These are phyloP conservation scores for Cladosporium sp. DNA, from an alignment of 2,329 filamentous ascomycete genomes.

Conservation along the genomic window DNA sequence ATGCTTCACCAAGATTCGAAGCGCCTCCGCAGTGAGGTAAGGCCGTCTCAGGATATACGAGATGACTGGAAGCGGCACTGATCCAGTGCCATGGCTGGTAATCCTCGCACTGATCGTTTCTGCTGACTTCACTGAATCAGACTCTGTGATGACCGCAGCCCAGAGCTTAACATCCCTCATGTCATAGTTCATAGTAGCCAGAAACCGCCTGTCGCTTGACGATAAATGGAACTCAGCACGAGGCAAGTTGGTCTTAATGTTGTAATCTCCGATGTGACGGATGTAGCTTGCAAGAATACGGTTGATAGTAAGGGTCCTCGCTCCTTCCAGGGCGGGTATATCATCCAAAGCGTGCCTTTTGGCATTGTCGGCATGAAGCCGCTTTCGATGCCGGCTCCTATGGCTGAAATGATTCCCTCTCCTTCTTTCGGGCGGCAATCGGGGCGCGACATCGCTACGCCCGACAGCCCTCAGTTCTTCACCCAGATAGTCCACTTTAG, in stretches of 20 bases:
- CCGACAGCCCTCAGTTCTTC: background rate
- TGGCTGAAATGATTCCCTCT: background rate
- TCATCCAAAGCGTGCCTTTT: conserved; percentile 12
- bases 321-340: background rate
- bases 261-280: background rate
- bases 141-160: conserved; percentile 17
- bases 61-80: conserved; percentile 45
- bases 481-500: conserved; percentile 1
- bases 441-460: background rate
- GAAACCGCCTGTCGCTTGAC: conserved; percentile 8
- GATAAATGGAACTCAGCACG: conserved; percentile 1
- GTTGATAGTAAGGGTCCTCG: conserved; percentile 12
- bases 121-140: conserved; percentile 21
- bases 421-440: background rate
- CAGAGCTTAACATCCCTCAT: conserved; percentile 24
- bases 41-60: conserved; percentile 44
- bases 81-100: background rate
- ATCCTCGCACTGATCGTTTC: conserved; percentile 14
- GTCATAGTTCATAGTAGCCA: conserved; percentile 18
- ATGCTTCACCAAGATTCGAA: conserved; percentile 38
- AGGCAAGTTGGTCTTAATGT: background rate
- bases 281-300: conserved; percentile 19
- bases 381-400: background rate
- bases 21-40: conserved; percentile 37
- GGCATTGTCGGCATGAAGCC: background rate